A percentile compares a stretch with the other conserved stretches of the same genome.
phyloP scores from a whole-genome alignment of 2,329 filamentous ascomycete genomes.

The Claviceps sp. region DNA sequence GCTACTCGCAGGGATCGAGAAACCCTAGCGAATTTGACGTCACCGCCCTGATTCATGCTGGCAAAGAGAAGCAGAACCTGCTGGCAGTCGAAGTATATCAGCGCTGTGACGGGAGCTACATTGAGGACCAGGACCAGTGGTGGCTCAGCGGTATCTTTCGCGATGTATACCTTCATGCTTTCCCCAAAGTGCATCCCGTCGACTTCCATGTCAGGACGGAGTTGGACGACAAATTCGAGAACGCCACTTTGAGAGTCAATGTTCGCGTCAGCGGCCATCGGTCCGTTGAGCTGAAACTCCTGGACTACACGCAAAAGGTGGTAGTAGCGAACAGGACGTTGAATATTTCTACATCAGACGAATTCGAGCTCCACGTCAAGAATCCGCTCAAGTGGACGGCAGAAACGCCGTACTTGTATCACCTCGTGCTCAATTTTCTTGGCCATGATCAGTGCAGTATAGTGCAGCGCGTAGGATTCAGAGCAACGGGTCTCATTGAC shows the following conservation, averaged over 20 bases:
- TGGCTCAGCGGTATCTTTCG: conserved; percentile 56
- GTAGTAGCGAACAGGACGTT: conserved; percentile 14
- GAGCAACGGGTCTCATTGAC: conserved; percentile 45
- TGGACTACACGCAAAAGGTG: conserved; percentile 19
- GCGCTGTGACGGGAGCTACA: conserved; percentile 57
- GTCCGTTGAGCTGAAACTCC: conserved; percentile 20
- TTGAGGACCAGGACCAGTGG: conserved; percentile 62
- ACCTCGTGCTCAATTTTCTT: conserved; percentile 25
- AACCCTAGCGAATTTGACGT: conserved; percentile 66
- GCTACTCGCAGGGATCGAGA: conserved; percentile 59
- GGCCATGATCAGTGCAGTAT: conserved; percentile 21
- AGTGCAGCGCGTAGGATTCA: conserved; percentile 48
- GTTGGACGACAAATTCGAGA: conserved; percentile 38
- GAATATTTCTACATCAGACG: conserved; percentile 21
- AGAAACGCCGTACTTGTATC: conserved; percentile 52
- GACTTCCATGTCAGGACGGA: conserved; percentile 43
- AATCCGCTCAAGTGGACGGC: conserved; percentile 54
- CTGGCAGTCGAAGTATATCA: conserved; percentile 59
- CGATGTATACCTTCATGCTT: conserved; percentile 52
- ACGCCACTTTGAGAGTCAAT: conserved; percentile 38
- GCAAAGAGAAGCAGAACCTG: conserved; percentile 41
- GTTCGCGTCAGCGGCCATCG: conserved; percentile 26
- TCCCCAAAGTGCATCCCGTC: conserved; percentile 39
- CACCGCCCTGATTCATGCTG: conserved; percentile 32
- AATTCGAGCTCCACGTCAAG: conserved; percentile 26